Evolutionary conservation across 2,329 filamentous ascomycete species (phyloP), one percentile per base, ranked within the genome.

Genomic region (Emydomyces testavorans): DNA sequence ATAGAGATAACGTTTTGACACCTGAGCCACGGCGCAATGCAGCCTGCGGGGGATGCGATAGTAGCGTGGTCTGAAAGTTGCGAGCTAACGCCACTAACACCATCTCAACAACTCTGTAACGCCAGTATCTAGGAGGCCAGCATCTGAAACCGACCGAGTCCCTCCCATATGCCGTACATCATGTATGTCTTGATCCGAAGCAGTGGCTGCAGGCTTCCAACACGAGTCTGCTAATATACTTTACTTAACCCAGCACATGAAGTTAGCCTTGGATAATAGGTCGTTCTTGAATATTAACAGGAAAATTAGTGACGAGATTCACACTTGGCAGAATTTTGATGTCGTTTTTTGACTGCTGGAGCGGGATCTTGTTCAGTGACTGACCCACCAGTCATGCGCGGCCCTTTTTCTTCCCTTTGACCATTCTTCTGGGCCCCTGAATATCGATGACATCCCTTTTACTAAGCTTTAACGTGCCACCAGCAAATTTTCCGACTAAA

Each of bases 381-480:
- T n/a, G n/a, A 10, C 24, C 18, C 10, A 23, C 6, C 26, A 15
- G 15, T 43, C 39, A 45, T 35, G 34, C 23, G 47, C 47, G 40
- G 7, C 41, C 24, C 41, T 37, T 45, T 34, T 43, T 43, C 31
- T 49, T 43, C 26, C 37, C 35, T 36, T 48, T 49, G 36, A 26
- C 36, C 7, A 24, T 24, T 47, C 26, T 67, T 39, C 66, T 66
- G 8, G 64, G 59, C 0, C 80, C 79, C 57, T 83, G 77, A 53
- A 92, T 86, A 48, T 75, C 76, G 56, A 69, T 72, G 6, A 95
- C 76, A 65, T 96, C 90, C 57, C 75, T 76, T 60, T 82, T 80
- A 60, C 82, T 93, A 57, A 96, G 66, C 53, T 74, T 83, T 69
- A 96, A 65, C 60, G 85, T 85, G 8, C 88, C 88, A 2, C 85